Evolutionary conservation across 495 filamentous ascomycete species (phyloP).

Genomic region (Sordaria brevicollis): DNA sequence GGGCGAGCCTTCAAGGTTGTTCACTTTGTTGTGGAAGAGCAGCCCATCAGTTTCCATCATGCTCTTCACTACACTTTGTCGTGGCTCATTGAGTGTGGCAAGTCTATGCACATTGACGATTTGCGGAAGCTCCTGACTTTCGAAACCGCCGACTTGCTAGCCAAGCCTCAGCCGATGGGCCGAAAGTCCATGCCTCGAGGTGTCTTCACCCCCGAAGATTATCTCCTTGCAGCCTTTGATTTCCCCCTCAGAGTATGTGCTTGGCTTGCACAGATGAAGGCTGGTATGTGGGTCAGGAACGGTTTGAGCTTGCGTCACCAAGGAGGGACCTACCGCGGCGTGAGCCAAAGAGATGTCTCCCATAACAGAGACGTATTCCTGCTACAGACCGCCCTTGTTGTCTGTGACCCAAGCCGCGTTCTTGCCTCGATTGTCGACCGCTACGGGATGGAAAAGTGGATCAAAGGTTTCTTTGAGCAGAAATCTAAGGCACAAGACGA

Average conservation of each 20-base stretch:
- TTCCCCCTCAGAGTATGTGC: conserved; percentile 86
- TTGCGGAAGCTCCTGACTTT: conserved; percentile 57
- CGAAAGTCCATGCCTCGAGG: conserved; percentile 37
- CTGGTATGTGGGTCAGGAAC: conserved; percentile 97
- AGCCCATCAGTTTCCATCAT: conserved; percentile 96
- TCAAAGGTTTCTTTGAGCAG: conserved; percentile 65
- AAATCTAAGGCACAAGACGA: conserved; percentile 64
- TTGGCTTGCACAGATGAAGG: conserved; percentile 97
- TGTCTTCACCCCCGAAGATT: conserved; percentile 55
- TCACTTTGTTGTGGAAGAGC: conserved; percentile 74
- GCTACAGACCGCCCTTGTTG: conserved; percentile 79
- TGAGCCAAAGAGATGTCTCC: conserved; percentile 77
- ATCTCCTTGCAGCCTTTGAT: conserved; percentile 82
- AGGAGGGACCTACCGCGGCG: conserved; percentile 81
- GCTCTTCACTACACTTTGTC: conserved; percentile 94
- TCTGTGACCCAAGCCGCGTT: conserved; percentile 73
- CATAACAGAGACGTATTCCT: conserved; percentile 94
- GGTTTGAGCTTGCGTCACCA: conserved; percentile 92
- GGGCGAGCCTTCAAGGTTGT: conserved; percentile 58
- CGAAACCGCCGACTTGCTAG: conserved; percentile 45
- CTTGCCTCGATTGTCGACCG: conserved; percentile 86
- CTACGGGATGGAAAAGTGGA: conserved; percentile 85
- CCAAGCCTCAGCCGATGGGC: conserved; percentile 45
- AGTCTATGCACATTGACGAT: conserved; percentile 55
- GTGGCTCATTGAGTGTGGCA: conserved; percentile 88